Base-by-base conservation (phyloP, 768 basidiomycete species). In the Panaeolus cyanescens region DNA sequence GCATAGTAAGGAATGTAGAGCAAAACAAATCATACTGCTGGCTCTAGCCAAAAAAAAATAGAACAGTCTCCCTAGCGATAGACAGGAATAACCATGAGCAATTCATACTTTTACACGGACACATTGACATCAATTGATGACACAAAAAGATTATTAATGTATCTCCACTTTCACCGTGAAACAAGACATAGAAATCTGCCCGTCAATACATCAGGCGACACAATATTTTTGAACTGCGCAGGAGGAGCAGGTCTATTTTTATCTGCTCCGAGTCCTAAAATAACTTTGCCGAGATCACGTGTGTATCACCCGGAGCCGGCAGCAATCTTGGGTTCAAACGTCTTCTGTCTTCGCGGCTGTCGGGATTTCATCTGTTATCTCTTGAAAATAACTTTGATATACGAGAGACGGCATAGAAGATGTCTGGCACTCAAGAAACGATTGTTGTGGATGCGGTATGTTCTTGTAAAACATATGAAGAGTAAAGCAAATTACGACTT, bases 401-500 rank as follows among this genome's bases (percentile, higher is more conserved):
- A 42, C 40, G 19, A 42, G 20, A 42, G 19, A 42, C 40, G 30
- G 22, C 1, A 28, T 8, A 13, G 22, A 3, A 45, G 4, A 31
- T 58, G n/a, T 39, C 17, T 25, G 59, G 61, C 30, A 81, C 79
- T 77, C 64, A 68, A 37, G 65, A 68, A 42, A 71, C 66, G 20
- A 61, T 86, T 57, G 66, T 69, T 55, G 83, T 86, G 32, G 82
- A 84, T 70, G 86, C 85, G 64, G 87, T 88, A 71, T 62, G 84
- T 74, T 54, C 34, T 39, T 37, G 37, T 32, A 34, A 32, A 17
- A 45, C n/a, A 30, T 58, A 54, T 22, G 17, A n/a, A 39, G 53
- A 55, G 20, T 37, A 13, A 9, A 54, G 50, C 34, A 61, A 64
- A 28, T 64, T 57, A 37, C 28, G 19, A 58, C 33, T 61, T 58